A percentile compares a stretch with the other conserved stretches of the same genome.
phyloP scores from a whole-genome alignment of 2,329 filamentous ascomycete species.

The Thielaviopsis ethacetica region DNA sequence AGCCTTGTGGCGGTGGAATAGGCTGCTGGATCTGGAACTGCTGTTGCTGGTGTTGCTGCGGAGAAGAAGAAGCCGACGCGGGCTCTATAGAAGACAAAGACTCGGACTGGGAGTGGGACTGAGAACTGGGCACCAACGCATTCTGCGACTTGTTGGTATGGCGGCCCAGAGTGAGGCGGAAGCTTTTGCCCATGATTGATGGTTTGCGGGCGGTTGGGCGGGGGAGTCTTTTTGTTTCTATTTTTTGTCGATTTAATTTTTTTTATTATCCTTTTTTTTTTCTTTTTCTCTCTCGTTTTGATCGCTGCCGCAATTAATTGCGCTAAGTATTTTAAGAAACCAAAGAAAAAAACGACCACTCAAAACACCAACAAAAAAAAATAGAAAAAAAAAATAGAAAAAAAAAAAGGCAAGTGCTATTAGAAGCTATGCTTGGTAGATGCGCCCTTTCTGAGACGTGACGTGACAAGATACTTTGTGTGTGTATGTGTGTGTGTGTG shows the following conservation, averaged over 20 bases:
- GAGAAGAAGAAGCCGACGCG: neutral
- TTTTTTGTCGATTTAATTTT: neutral
- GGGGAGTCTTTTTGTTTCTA: neutral
- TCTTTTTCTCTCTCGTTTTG: neutral
- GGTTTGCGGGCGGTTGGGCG: neutral
- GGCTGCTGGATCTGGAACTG: neutral
- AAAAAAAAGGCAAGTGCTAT: neutral
- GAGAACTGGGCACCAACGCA: constrained; percentile 1
- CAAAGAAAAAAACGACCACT: neutral
- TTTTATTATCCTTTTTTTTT: neutral
- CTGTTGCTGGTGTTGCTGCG: constrained; percentile 13
- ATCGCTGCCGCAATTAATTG: neutral
- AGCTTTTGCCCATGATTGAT: constrained; percentile 5
- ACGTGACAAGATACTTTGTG: neutral
- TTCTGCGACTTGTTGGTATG: constrained; percentile 8
- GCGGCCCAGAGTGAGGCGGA: constrained; percentile 2
- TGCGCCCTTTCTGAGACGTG: neutral
- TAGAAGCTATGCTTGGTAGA: neutral
- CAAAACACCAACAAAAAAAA: neutral
- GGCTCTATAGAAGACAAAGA: neutral
- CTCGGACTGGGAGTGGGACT: neutral
- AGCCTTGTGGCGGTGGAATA: neutral
- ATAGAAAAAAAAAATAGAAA: neutral
- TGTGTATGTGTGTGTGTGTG: neutral
- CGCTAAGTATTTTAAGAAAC: neutral